These are phyloP conservation scores for Lodderomyces theae DNA, from an alignment of 1,139 yeast genomes.

Conservation along the genomic window DNA sequence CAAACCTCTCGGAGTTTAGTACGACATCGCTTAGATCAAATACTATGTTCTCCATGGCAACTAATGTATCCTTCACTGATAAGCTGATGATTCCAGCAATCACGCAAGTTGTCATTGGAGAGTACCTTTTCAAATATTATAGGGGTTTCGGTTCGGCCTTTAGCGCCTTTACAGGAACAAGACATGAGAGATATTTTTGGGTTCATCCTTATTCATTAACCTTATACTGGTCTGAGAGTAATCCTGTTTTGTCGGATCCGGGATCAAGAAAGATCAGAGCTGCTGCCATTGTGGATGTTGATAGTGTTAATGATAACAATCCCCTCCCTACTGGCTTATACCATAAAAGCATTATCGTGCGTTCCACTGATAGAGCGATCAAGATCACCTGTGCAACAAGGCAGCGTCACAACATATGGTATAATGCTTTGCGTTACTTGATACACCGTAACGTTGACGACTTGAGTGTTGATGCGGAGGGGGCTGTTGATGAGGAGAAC, in stretches of 20 bases:
- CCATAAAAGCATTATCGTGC: slow-evolving; percentile 78
- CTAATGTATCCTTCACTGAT: slow-evolving; percentile 69
- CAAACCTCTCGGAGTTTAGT: slow-evolving; percentile 34
- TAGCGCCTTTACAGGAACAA: slow-evolving; percentile 68
- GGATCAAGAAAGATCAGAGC: slow-evolving; percentile 67
- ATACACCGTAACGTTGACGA: slow-evolving; percentile 68
- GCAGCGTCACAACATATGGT: slow-evolving; percentile 91
- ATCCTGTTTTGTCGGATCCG: slow-evolving; percentile 76
- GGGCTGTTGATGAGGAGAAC: slow-evolving; percentile 20
- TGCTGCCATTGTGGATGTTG: slow-evolving; percentile 76
- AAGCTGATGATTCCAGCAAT: slow-evolving; percentile 80
- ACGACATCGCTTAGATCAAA: slow-evolving; percentile 32
- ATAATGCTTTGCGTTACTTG: slow-evolving; percentile 75
- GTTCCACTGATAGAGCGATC: slow-evolving; percentile 64
- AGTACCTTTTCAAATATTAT: slow-evolving; percentile 81
- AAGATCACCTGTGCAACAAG: slow-evolving; percentile 87
- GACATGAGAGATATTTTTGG: slow-evolving; percentile 96
- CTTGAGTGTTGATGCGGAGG: slow-evolving; percentile 45
- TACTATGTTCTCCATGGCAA: slow-evolving; percentile 55
- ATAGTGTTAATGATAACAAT: slow-evolving; percentile 78
- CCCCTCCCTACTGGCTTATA: slow-evolving; percentile 89
- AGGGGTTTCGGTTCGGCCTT: slow-evolving; percentile 68
- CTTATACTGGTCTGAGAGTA: slow-evolving; percentile 81
- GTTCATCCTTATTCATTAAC: slow-evolving; percentile 92
- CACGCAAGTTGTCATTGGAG: slow-evolving; percentile 81